Percentiles rank a stretch among this genome's conserved stretches.
These are phyloP conservation scores for Cladosporium cucumerinum DNA, from an alignment of 2,329 filamentous ascomycete species.

Conservation along the genomic window DNA sequence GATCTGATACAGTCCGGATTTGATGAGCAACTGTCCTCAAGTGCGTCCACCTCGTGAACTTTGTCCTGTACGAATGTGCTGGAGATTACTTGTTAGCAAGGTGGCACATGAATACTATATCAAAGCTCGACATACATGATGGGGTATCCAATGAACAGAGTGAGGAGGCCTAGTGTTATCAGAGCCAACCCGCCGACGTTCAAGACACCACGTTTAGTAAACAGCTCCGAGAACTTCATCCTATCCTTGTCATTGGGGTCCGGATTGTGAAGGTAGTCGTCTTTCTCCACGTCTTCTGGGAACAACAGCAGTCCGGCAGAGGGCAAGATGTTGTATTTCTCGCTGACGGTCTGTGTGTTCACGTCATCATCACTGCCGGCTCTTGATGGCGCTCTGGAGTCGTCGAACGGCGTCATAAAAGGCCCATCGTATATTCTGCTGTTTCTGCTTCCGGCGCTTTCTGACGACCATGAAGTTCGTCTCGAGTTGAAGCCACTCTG, in stretches of 20 bases:
- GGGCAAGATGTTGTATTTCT: conserved; percentile 70
- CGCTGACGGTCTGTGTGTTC: conserved; percentile 69
- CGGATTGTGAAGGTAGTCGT: conserved; percentile 69
- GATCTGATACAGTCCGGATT: conserved; percentile 10
- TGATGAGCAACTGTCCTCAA: conserved; percentile 39
- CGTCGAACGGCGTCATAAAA: conserved; percentile 56
- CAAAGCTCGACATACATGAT: conserved; percentile 51
- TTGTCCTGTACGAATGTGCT: conserved; percentile 18
- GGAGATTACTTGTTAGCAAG: not conserved
- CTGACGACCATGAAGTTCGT: conserved; percentile 64
- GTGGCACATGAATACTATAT: not conserved
- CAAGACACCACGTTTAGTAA: conserved; percentile 59
- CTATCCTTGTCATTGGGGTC: conserved; percentile 62
- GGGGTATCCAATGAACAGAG: conserved; percentile 67
- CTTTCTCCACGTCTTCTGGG: conserved; percentile 70
- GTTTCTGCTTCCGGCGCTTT: conserved; percentile 51
- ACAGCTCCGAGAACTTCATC: conserved; percentile 58
- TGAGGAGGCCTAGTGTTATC: conserved; percentile 58
- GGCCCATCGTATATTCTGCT: conserved; percentile 45
- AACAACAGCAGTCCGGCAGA: conserved; percentile 64
- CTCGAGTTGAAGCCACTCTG: conserved; percentile 55
- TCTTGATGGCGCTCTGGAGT: conserved; percentile 57
- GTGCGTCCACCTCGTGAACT: conserved; percentile 32
- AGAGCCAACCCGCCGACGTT: conserved; percentile 63
- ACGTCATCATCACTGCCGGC: conserved; percentile 64